Evolutionary conservation across 2,329 filamentous ascomycete species (phyloP), one percentile per base, ranked within the genome.

Genomic region (Whalleya microplaca): DNA sequence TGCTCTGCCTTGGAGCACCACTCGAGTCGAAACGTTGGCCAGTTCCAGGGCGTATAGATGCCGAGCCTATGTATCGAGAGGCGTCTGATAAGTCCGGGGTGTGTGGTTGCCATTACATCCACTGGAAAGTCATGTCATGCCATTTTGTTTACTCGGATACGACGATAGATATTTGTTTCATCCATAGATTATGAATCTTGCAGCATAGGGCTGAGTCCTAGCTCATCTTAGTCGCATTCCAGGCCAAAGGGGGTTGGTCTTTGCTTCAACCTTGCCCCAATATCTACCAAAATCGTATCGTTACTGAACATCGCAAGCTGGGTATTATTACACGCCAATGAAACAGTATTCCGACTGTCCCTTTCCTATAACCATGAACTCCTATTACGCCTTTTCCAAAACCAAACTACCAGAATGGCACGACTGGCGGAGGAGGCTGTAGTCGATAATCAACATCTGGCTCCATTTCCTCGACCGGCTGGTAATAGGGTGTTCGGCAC

Each of bases 1-100:
- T 76, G 70, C 82, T 85, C 57, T 80, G 78, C 48, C 82, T 73
- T 45, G 80, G 70, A 64, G 81, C 62, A 59, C 77, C 76, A 21
- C 79, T 67, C 18, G 85, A 83, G 55, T 87, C 81, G 59, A 80
- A 79, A 66, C 85, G 87, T 55, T 84, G 80, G 12, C 85, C 81
- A 0, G 86, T 88, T 64, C 80, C 80, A 8, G 84, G 84, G 44
- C 85, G 79, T 2, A 77, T 76, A 2, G 78, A 75, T 41, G 75
- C 71, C 55, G 68, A 74, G 63, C 78, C 75, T 27, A 80, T 73
- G 9, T 81, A 75, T 16, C 82, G 76, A 45, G 83, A 76, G 57
- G 78, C 78, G 43, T 75, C 73, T 12, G 78, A 74, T 8, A 80
- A 70, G 32, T 88, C 85, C 5, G 83, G 78, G 4, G 80, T 83